Evolutionary conservation across 345 rosid genomes (phyloP).

Genomic region (Citrus inodora): DNA sequence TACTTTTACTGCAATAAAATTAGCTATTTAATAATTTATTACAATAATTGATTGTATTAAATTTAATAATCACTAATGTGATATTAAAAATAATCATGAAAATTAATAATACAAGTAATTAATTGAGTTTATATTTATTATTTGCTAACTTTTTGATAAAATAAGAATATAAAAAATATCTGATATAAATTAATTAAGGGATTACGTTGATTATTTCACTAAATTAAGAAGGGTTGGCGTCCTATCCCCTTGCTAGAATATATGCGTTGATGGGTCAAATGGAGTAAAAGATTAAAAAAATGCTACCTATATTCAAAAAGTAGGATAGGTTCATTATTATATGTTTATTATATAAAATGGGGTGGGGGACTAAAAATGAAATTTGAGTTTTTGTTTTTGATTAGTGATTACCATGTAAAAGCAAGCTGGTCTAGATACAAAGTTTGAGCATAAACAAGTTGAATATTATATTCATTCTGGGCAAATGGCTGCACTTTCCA

Average conservation of each 20-base stretch:
- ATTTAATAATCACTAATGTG: no score
- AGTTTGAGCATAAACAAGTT: not conserved
- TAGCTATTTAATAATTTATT: no score
- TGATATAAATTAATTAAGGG: no score
- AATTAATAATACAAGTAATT: no score
- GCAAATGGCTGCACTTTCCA: not conserved
- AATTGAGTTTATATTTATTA: no score
- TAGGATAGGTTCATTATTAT: not conserved
- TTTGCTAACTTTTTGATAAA: no score
- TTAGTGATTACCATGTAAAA: not conserved
- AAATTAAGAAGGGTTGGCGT: no score
- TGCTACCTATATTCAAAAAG: not conserved
- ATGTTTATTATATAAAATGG: not conserved
- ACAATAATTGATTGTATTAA: no score
- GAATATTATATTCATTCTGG: not conserved
- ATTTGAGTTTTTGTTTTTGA: not conserved
- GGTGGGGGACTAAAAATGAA: not conserved
- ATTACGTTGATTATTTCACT: no score
- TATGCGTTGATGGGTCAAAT: not conserved
- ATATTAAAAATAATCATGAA: no score
- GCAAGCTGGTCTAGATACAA: constrained; percentile 2
- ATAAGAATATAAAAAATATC: no score
- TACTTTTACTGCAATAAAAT: no score
- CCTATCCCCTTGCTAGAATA: not conserved
- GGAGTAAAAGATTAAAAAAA: not conserved